Evolutionary conservation across 2,329 filamentous ascomycete genomes (phyloP).

Genomic region (Aspergillus quadrilineatus): DNA sequence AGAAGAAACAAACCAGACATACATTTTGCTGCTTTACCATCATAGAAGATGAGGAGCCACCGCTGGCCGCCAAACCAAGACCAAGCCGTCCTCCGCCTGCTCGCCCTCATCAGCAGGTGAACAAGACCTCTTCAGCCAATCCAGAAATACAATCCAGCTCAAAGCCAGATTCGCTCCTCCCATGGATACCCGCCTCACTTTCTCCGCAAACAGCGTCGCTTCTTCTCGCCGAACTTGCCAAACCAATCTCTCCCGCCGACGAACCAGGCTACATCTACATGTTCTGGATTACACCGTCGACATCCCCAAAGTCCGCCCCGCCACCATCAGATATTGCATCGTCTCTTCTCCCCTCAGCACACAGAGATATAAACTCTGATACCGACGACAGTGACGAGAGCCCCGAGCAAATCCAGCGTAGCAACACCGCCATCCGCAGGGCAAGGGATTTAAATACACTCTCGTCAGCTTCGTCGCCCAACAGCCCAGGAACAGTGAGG

Average conservation of each 20-base stretch:
- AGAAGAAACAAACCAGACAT: constrained; percentile 25
- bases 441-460: constrained; percentile 37
- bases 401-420: constrained; percentile 28
- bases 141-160: constrained; percentile 25
- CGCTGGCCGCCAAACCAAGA: constrained; percentile 13
- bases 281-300: constrained; percentile 85
- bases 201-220: constrained; percentile 67
- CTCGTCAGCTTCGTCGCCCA: constrained; percentile 29
- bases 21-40: constrained; percentile 38
- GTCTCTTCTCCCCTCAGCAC: constrained; percentile 55
- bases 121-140: constrained; percentile 12
- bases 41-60: constrained; percentile 23
- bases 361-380: background rate
- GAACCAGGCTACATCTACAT: constrained; percentile 97
- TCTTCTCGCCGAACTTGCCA: constrained; percentile 74
- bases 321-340: constrained; percentile 60
- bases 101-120: constrained; percentile 12
- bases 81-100: constrained; percentile 18
- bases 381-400: constrained; percentile 22
- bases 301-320: constrained; percentile 46
- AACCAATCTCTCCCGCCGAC: constrained; percentile 69
- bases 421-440: constrained; percentile 39
- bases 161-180: constrained; percentile 52
- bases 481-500: constrained; percentile 59
- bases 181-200: constrained; percentile 67